phyloP scores from a whole-genome alignment of 331 rosid genomes.

The Acacia concinna region DNA sequence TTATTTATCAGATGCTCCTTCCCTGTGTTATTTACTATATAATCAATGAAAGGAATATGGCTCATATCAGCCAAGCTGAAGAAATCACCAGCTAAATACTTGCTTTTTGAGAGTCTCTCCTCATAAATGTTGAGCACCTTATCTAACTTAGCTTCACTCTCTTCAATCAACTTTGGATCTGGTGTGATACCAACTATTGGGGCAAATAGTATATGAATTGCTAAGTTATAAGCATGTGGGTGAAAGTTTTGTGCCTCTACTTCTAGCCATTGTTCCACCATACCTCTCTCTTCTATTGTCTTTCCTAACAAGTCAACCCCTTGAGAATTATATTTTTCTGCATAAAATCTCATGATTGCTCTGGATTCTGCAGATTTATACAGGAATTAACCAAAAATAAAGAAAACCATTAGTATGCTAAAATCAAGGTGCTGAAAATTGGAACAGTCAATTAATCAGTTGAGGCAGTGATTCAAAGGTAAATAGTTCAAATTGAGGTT shows the following conservation, averaged over 20 bases:
- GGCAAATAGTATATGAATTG: slow-evolving; percentile 20
- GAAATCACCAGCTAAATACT: slow-evolving; percentile 58
- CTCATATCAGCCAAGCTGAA: slow-evolving; percentile 64
- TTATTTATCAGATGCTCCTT: not conserved
- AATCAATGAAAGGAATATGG: slow-evolving; percentile 42
- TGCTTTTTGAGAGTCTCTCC: slow-evolving; percentile 43
- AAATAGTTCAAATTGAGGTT: not conserved
- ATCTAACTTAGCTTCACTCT: slow-evolving; percentile 45
- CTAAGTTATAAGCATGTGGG: slow-evolving; percentile 34
- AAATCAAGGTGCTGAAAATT: not conserved
- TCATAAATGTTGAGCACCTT: slow-evolving; percentile 55
- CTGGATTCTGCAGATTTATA: slow-evolving; percentile 35
- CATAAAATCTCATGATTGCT: slow-evolving; percentile 44
- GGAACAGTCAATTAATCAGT: not conserved
- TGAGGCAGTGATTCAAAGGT: no score
- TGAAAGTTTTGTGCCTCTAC: slow-evolving; percentile 50
- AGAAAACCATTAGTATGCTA: not conserved
- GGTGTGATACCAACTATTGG: slow-evolving; percentile 21
- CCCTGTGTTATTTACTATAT: slow-evolving; percentile 12
- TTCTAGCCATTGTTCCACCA: slow-evolving; percentile 57
- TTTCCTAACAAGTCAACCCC: slow-evolving; percentile 42
- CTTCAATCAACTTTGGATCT: slow-evolving; percentile 41
- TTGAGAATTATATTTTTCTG: slow-evolving; percentile 43
- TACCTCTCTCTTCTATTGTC: slow-evolving; percentile 41
- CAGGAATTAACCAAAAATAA: not conserved